phyloP scores from a whole-genome alignment of 2,329 filamentous ascomycete genomes.

The Bipolaris sorokiniana region DNA sequence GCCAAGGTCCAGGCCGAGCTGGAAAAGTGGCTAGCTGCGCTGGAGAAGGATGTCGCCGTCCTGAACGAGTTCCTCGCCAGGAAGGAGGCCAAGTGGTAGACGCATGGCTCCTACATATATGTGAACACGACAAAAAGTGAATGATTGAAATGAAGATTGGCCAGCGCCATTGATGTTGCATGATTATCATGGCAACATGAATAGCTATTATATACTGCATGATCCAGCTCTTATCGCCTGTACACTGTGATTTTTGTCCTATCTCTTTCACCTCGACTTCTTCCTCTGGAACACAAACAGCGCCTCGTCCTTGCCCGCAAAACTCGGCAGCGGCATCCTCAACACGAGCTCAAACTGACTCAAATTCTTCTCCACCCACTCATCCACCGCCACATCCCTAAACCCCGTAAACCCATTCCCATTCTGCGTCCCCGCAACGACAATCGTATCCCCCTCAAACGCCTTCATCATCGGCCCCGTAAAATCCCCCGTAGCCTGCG shows the following conservation, averaged over 20 bases:
- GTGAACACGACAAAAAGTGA: neutral
- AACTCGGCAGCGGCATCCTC: conserved; percentile 73
- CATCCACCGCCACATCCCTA: conserved; percentile 65
- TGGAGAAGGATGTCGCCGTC: conserved; percentile 80
- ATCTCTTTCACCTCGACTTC: conserved; percentile 6
- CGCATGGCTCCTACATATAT: neutral
- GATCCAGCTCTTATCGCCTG: neutral
- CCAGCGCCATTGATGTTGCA: neutral
- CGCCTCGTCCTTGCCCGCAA: conserved; percentile 78
- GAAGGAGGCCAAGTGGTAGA: conserved; percentile 45
- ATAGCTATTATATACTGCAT: neutral
- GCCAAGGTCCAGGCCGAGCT: conserved; percentile 69
- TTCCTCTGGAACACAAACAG: conserved; percentile 66
- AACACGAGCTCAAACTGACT: conserved; percentile 64
- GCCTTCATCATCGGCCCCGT: conserved; percentile 66
- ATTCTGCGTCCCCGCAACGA: conserved; percentile 78
- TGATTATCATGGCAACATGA: conserved; percentile 1
- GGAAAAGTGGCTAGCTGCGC: conserved; percentile 72
- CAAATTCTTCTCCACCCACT: conserved; percentile 68
- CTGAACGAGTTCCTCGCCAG: conserved; percentile 64
- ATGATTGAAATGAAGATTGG: neutral
- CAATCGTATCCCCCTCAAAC: conserved; percentile 68
- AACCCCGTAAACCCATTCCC: conserved; percentile 76
- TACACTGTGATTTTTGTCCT: neutral
- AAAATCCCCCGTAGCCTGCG: conserved; percentile 71